Conservation (phyloP, 1,284 basidiomycete species). For the Malassezia sp. region DNA sequence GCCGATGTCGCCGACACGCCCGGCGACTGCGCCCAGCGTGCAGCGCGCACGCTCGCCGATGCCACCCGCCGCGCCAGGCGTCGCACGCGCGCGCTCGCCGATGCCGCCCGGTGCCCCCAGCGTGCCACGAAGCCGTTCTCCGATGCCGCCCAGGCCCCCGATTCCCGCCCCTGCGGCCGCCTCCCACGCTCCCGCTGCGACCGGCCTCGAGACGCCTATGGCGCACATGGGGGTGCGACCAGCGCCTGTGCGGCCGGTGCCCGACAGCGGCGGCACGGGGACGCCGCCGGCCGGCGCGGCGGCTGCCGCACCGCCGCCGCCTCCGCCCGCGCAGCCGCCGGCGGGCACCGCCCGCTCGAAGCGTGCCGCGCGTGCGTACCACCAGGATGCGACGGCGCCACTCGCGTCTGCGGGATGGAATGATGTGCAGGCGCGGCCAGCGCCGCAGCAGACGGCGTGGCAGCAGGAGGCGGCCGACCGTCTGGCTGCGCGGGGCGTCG, state of each 20-base stretch:
- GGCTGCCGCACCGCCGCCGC: not conserved
- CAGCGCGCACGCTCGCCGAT: too few relatives aligned
- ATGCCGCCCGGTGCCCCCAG: too few relatives aligned
- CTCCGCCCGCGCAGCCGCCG: constrained; percentile 5
- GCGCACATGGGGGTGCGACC: not conserved
- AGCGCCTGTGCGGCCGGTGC: not conserved
- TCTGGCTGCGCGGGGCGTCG: not conserved
- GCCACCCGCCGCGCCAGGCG: too few relatives aligned
- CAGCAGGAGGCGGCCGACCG: constrained; percentile 34
- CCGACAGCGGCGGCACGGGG: not conserved
- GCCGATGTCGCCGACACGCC: too few relatives aligned
- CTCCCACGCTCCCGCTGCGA: not conserved
- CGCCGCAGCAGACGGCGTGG: constrained; percentile 33
- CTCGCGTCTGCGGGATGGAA: constrained; percentile 29
- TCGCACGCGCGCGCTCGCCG: too few relatives aligned
- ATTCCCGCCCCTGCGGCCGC: constrained; percentile 6
- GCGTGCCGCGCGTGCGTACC: constrained; percentile 44
- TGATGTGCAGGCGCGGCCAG: constrained; percentile 31
- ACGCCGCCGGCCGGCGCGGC: not conserved
- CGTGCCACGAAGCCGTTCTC: too few relatives aligned
- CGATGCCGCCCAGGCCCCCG: too few relatives aligned
- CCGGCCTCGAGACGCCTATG: constrained; percentile 1
- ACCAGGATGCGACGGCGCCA: constrained; percentile 29
- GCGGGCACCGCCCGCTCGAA: constrained; percentile 33
- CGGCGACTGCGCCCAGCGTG: too few relatives aligned